Conservation (phyloP, 2,329 filamentous ascomycete genomes). For the Pyrenochaeta sp. region DNA sequence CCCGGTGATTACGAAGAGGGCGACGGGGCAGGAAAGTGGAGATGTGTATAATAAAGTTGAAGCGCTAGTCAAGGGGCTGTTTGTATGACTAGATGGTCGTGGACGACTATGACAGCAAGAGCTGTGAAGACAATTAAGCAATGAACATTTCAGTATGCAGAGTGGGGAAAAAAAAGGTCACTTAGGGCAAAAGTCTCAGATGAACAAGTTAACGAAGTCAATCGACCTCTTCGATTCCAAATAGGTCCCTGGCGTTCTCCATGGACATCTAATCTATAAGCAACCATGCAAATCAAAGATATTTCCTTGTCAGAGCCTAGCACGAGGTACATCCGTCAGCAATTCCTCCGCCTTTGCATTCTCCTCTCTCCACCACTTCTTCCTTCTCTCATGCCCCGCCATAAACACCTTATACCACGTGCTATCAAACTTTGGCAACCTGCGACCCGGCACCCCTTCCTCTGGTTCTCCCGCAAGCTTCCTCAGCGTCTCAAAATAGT, state of each 20-base stretch:
- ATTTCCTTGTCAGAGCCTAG: not conserved
- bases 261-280: too few relatives aligned
- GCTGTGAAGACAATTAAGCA: too few relatives aligned
- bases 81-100: constrained; percentile 21
- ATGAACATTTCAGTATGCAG: too few relatives aligned
- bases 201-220: too few relatives aligned
- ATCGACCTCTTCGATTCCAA: too few relatives aligned
- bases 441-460: constrained; percentile 55
- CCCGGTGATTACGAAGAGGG: constrained; percentile 54
- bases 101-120: not conserved
- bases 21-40: constrained; percentile 55
- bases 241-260: too few relatives aligned
- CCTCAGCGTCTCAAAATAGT: constrained; percentile 69
- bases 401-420: constrained; percentile 62
- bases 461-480: constrained; percentile 58
- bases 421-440: constrained; percentile 52
- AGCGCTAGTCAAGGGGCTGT: constrained; percentile 54
- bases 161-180: too few relatives aligned
- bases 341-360: constrained; percentile 53
- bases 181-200: too few relatives aligned
- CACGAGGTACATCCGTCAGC: not conserved
- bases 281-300: too few relatives aligned
- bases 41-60: constrained; percentile 54
- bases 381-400: constrained; percentile 64
- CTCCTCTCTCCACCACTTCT: constrained; percentile 65